Conservation (phyloP, 495 filamentous ascomycete genomes). For the Penicillium bovifimosum region DNA sequence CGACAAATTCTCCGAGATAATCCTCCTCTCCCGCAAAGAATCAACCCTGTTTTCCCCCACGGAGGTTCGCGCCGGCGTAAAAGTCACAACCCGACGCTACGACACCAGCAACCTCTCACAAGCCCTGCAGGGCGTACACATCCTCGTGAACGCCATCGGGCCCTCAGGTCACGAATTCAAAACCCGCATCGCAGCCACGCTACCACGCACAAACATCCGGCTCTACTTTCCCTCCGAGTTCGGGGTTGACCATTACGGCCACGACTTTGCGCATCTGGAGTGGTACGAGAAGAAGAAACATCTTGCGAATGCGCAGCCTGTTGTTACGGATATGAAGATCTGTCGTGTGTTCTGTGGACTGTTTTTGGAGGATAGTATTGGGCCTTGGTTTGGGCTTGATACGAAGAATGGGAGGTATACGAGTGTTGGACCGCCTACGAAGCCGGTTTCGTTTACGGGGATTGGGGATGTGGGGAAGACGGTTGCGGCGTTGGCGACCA, state of each 20-base stretch:
- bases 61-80: background rate
- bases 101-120: slow-evolving; percentile 12
- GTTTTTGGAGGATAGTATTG: slow-evolving; percentile 26
- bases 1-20: slow-evolving; percentile 17
- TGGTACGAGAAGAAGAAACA: slow-evolving; percentile 28
- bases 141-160: slow-evolving; percentile 25
- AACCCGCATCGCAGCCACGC: slow-evolving; percentile 14
- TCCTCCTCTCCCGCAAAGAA: slow-evolving; percentile 21
- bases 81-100: slow-evolving; percentile 16
- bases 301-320: slow-evolving; percentile 6
- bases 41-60: background rate
- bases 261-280: slow-evolving; percentile 24
- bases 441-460: slow-evolving; percentile 21
- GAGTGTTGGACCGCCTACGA: slow-evolving; percentile 12
- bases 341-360: slow-evolving; percentile 25
- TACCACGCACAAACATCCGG: slow-evolving; percentile 14
- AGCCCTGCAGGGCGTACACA: slow-evolving; percentile 15
- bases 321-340: slow-evolving; percentile 14
- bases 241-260: slow-evolving; percentile 25
- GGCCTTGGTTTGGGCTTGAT: slow-evolving; percentile 27
- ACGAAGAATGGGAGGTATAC: slow-evolving; percentile 19
- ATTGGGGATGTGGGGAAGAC: slow-evolving; percentile 16
- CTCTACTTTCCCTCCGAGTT: slow-evolving; percentile 30
- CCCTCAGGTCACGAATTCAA: slow-evolving; percentile 20
- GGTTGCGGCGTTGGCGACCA: slow-evolving; percentile 15